A percentile compares a stretch with the other conserved stretches of the same genome.
These are phyloP conservation scores for Lyophyllum decastes DNA, from an alignment of 768 basidiomycete genomes.

Conservation along the genomic window DNA sequence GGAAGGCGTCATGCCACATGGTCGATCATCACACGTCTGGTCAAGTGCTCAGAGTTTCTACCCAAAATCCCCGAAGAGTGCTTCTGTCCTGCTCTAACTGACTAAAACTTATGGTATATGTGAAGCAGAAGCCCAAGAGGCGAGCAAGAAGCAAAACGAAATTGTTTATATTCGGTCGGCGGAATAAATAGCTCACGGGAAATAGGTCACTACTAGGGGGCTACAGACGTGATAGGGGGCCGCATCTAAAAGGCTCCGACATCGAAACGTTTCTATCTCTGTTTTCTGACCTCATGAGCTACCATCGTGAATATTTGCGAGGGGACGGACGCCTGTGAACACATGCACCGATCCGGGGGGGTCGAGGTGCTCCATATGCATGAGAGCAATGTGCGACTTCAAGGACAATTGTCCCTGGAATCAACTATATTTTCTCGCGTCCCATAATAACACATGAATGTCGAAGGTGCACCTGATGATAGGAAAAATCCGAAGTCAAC, in stretches of 20 bases:
- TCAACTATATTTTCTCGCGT: neutral
- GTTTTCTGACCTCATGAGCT: neutral
- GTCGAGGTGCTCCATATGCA: neutral
- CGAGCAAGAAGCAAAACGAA: neutral
- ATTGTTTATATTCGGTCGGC: neutral
- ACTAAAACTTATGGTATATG: neutral
- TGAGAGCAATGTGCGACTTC: neutral
- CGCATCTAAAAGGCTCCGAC: no score
- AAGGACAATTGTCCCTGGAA: neutral
- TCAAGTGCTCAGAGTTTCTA: conserved; percentile 8
- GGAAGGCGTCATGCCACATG: conserved; percentile 1
- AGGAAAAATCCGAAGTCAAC: neutral
- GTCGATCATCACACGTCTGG: conserved; percentile 11
- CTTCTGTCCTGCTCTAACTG: neutral
- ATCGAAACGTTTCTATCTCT: neutral
- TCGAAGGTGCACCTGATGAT: conserved; percentile 4
- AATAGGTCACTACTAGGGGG: neutral
- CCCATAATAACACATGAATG: neutral
- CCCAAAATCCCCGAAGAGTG: neutral
- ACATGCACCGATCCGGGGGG: neutral
- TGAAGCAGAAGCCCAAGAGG: neutral
- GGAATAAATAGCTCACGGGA: neutral
- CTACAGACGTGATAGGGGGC: no score
- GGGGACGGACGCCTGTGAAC: no score
- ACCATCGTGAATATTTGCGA: neutral